phyloP scores from a whole-genome alignment of 2,329 filamentous ascomycete genomes.

The Didymosphaeria variabile region DNA sequence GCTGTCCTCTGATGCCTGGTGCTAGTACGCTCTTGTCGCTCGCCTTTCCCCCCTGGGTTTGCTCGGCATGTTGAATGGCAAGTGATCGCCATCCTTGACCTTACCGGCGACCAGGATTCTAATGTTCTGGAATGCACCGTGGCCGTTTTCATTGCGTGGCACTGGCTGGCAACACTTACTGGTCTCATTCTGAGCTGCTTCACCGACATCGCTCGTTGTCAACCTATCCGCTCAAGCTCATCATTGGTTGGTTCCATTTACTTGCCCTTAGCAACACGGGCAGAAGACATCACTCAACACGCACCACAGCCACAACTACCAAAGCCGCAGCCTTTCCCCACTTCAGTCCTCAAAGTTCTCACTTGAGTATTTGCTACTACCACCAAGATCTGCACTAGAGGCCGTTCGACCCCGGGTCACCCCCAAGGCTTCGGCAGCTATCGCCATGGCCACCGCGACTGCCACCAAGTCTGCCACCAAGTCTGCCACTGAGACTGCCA shows the following conservation, averaged over 20 bases:
- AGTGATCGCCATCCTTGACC: too few relatives aligned
- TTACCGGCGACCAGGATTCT: background rate
- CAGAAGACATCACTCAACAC: background rate
- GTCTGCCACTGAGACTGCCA: too few relatives aligned
- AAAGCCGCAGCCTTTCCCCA: background rate
- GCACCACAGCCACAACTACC: background rate
- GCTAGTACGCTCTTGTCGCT: conserved; percentile 9
- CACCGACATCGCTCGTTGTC: background rate
- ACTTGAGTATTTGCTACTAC: background rate
- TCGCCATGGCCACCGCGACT: background rate
- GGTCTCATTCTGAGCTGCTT: background rate
- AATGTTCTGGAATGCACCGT: background rate
- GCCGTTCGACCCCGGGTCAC: background rate
- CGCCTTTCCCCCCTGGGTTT: background rate
- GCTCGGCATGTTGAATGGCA: background rate
- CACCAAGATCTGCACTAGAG: background rate
- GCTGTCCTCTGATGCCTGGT: conserved; percentile 3
- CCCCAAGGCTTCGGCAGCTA: background rate
- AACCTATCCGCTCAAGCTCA: background rate
- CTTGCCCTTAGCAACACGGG: background rate
- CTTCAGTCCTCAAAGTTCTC: background rate
- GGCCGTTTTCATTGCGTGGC: background rate
- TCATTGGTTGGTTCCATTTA: background rate
- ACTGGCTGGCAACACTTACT: too few relatives aligned
- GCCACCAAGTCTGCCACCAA: too few relatives aligned